Evolutionary conservation across 495 filamentous ascomycete species (phyloP), one percentile per base, ranked within the genome.

Genomic region (Articulospora tetracladia): DNA sequence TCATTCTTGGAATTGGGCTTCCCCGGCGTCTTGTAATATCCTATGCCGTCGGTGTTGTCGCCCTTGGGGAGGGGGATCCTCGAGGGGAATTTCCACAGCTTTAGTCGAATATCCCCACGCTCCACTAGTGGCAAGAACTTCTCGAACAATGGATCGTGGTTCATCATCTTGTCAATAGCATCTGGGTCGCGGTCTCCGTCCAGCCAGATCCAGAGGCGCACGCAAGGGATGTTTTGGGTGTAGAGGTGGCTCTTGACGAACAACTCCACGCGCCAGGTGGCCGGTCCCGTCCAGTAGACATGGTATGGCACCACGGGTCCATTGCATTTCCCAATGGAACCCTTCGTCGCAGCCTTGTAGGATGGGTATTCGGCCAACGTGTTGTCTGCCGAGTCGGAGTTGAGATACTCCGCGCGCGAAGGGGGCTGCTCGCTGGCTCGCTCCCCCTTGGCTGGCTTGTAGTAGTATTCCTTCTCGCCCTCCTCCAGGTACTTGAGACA

Each of bases 201-300:
- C 10, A 84, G 69, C 81, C 81, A 84, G 12, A 84, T 58, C 66
- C 74, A 79, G 1, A 84, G 70, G 28, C 78, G 68, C 17, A 74
- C 79, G 60, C 81, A 84, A 1, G 81, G 74, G 8, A 84, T 68
- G 41, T 83, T 82, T 53, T 84, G 81, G 0, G 80, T 83, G 66
- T 84, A 79, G 1, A 84, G 71, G 63, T 83, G 80, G 27, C 73
- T 74, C 68, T 84, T 84, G 68, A 83, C 66, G 63, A 84, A 84
- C 13, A 82, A 63, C 52, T 84, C 81, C 39, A 83, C 76, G 20
- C 81, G 70, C 81, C 81, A 84, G 1, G 79, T 83, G 12, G 81
- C 77, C 7, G 78, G 76, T 2, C 81, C 81, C 17, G 79, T 82
- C 81, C 81, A 84, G 74, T 83, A 84, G 0, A 77, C 76, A 55